Base-by-base conservation (phyloP, 2,329 filamentous ascomycete species). In the Sordariomycetes sp. region DNA sequence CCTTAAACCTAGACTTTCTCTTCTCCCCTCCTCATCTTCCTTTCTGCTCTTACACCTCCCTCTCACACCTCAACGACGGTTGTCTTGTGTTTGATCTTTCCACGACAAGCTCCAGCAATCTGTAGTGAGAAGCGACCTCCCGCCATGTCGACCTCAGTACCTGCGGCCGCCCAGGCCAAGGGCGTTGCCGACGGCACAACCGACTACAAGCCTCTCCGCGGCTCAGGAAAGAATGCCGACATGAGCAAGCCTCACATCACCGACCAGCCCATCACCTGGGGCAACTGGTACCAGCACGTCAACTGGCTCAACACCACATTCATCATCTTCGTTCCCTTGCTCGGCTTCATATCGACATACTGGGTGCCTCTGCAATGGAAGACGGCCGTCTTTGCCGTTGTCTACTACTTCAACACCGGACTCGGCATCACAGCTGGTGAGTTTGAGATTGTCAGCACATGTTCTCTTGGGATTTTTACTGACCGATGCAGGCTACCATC, bases 201-300 rank as follows among this genome's bases (percentile, higher is more conserved):
- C 41, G 70, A 75, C 46, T 71, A 72, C 54, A 61, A 68, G 47
- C 69, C 69, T 39, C 56, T 67, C 30, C 66, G 68, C 32, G 49
- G 44, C 28, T 43, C 47, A 35, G 40, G 41, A 20, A 43, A 41
- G 41, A 66, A 62, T 52, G 59, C 62, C 44, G 72, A 78, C 39
- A 28, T 56, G 38, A 66, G 80, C 67, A 94, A 93, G 66, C 73
- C 81, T 51, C 86, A 94, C 61, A 92, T 94, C 61, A 78, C 85
- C 44, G 86, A 93, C 44, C 75, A 75, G 42, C 82, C 83, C 38
- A 80, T 93, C 48, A 94, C 85, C 39, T 72, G 69, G 60, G 66
- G 70, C 50, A 94, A 94, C 68, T 92, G 85, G 84, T 79, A 87
- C 64, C 82, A 88, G 65, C 87, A 94, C 55, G 73, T 94, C 68